Evolutionary conservation across 257 asterid species (phyloP), one percentile per base, ranked within the genome.

Genomic region (Scutellaria minor): DNA sequence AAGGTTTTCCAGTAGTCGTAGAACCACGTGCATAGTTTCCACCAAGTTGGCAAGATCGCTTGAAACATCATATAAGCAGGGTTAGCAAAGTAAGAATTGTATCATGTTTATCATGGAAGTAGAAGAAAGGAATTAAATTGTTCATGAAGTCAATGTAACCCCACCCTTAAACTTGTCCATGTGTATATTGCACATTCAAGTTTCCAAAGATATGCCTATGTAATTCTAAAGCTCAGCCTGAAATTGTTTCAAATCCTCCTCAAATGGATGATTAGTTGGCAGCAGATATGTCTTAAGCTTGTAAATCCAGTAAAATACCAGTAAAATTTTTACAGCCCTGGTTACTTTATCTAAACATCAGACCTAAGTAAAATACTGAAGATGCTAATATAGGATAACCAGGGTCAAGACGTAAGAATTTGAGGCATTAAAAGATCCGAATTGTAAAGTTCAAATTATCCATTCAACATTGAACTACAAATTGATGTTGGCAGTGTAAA

Each of bases 41-140:
- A 90, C 96, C 93, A 94, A 76, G 88, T 91, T 89, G 67, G 96
- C 87, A 79, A 94, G 97, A 84, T 94, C 92, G 75, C 99, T 94
- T 85, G 70, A 76, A 70, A 76, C 56, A 78, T 80, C 63, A 84
- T 48, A 73, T 79, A 18, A 52, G 55, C 35, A 72, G 64, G 50
- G 73, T 77, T 77, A 79, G 59, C 45, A 72, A 54, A 50, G 50
- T 7, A 37, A 51, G 42, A 63, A 62, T 47, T 57, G 46, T 41
- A 70, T 20, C 40, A 59, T 46, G 55, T 27, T 44, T 59, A 68
- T 56, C 74, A 52, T 41, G 66, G 53, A 45, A 9, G 7, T 61
- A 74, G 20, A 70, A 7, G 31, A 65, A 77, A 54, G 4, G 40
- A n/a, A n/a, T n/a, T 18, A 18, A 41, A 75, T 9, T 35, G 50